Conservation (phyloP, 495 filamentous ascomycete species). For the Amorphotheca resinae region DNA sequence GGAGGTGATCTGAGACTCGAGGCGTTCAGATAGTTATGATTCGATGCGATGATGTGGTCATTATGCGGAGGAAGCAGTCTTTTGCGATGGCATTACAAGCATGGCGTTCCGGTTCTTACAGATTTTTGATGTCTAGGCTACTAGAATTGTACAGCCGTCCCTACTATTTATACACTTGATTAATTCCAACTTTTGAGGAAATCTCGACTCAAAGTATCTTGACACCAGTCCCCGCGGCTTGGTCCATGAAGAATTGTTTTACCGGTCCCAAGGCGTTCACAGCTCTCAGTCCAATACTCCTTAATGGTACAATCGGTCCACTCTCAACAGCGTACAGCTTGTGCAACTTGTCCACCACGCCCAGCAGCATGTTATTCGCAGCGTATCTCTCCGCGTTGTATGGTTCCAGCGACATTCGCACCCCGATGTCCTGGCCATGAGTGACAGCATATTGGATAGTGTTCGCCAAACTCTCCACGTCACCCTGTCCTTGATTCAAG, state of each 20-base stretch:
- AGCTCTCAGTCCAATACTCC: constrained; percentile 62
- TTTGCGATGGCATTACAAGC: constrained; percentile 6
- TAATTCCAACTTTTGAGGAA: neutral
- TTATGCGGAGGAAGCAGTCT: neutral
- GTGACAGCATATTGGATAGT: constrained; percentile 65
- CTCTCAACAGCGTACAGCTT: constrained; percentile 73
- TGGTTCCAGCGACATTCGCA: constrained; percentile 55
- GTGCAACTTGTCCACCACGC: constrained; percentile 85
- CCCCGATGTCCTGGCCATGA: constrained; percentile 78
- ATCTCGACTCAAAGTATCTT: constrained; percentile 28
- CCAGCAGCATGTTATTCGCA: constrained; percentile 73
- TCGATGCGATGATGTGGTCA: neutral
- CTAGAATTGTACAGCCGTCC: neutral
- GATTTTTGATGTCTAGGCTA: neutral
- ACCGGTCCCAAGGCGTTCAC: constrained; percentile 66
- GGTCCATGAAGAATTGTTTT: constrained; percentile 81
- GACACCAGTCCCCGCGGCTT: constrained; percentile 56
- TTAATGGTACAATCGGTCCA: constrained; percentile 62
- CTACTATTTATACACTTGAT: neutral
- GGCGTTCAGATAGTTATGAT: neutral
- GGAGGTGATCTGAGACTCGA: neutral
- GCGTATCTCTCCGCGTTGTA: constrained; percentile 72
- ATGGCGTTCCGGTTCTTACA: neutral
- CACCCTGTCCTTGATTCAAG: constrained; percentile 83
- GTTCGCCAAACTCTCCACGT: constrained; percentile 61